Percentiles rank a stretch among this genome's conserved stretches.
Conservation (phyloP, 352 stramenopile species). For the Labyrinthula sp. region DNA sequence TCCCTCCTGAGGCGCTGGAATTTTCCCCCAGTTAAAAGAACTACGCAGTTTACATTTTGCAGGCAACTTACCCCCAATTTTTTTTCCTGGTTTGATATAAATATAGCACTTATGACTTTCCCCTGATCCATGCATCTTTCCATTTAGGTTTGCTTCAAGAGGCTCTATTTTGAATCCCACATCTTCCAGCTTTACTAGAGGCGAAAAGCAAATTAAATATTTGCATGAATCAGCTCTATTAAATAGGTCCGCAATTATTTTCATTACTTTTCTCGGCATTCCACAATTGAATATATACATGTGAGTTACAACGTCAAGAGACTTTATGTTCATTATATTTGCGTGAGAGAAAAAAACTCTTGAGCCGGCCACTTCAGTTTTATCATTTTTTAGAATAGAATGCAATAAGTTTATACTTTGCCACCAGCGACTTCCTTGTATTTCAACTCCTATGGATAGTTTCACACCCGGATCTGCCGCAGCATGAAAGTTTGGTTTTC, state of each 20-base stretch:
- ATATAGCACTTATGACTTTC: slow-evolving; percentile 90
- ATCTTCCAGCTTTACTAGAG: slow-evolving; percentile 3
- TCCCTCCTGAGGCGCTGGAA: too few relatives aligned
- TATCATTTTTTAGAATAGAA: slow-evolving; percentile 45
- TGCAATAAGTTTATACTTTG: slow-evolving; percentile 73
- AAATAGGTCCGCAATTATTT: slow-evolving; percentile 70
- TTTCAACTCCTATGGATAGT: slow-evolving; percentile 65
- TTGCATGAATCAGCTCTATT: slow-evolving; percentile 53
- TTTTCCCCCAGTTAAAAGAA: too few relatives aligned
- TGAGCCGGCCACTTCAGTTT: slow-evolving; percentile 36
- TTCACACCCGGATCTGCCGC: slow-evolving; percentile 75
- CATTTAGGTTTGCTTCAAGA: slow-evolving; percentile 54
- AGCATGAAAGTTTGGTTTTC: slow-evolving; percentile 91
- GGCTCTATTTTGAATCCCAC: slow-evolving; percentile 46
- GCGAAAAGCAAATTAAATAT: slow-evolving; percentile 72
- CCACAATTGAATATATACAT: slow-evolving; percentile 95
- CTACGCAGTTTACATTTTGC: too few relatives aligned
- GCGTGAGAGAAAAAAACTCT: slow-evolving; percentile 61
- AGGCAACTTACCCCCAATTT: too few relatives aligned
- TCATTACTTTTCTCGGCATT: slow-evolving; percentile 80
- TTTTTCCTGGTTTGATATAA: too few relatives aligned
- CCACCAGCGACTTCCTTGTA: slow-evolving; percentile 78
- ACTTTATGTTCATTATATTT: slow-evolving; percentile 73
- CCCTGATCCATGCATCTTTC: slow-evolving; percentile 81
- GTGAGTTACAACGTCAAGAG: slow-evolving; percentile 87